Evolutionary conservation across 768 basidiomycete genomes (phyloP).

Genomic region (Botryobasidium botryosum): DNA sequence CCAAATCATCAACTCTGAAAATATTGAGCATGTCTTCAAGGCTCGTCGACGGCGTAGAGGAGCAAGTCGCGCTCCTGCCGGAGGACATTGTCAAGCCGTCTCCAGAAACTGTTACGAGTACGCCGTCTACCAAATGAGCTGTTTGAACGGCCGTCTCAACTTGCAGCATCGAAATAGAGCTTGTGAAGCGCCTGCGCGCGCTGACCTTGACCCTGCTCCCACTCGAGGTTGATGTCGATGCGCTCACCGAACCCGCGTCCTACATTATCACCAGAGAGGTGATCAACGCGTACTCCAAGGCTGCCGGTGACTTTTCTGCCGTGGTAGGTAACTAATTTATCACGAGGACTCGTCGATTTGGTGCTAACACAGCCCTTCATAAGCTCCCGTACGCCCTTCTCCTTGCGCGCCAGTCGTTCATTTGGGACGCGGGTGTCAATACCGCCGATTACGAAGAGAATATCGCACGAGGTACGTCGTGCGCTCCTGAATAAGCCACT

Average conservation of each 20-base stretch:
- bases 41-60: conserved; percentile 18
- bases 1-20: too few species aligned
- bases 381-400: conserved; percentile 73
- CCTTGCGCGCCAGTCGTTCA: conserved; percentile 60
- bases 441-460: conserved; percentile 83
- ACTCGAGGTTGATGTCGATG: conserved; percentile 51
- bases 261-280: conserved; percentile 64
- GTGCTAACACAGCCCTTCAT: background rate
- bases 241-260: conserved; percentile 59
- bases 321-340: conserved; percentile 34
- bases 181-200: conserved; percentile 62
- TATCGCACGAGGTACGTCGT: conserved; percentile 44
- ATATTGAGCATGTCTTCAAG: too few species aligned
- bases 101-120: conserved; percentile 65
- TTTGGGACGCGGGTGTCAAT: conserved; percentile 64
- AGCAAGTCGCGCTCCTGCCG: conserved; percentile 31
- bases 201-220: conserved; percentile 64
- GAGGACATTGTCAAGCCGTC: conserved; percentile 34
- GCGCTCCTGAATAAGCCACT: background rate
- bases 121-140: conserved; percentile 16
- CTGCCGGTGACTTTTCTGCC: conserved; percentile 77
- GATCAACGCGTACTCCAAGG: conserved; percentile 53
- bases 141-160: background rate
- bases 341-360: background rate
- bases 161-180: conserved; percentile 30